Conservation (phyloP, 2,329 filamentous ascomycete genomes). For the Aureobasidium sp. region DNA sequence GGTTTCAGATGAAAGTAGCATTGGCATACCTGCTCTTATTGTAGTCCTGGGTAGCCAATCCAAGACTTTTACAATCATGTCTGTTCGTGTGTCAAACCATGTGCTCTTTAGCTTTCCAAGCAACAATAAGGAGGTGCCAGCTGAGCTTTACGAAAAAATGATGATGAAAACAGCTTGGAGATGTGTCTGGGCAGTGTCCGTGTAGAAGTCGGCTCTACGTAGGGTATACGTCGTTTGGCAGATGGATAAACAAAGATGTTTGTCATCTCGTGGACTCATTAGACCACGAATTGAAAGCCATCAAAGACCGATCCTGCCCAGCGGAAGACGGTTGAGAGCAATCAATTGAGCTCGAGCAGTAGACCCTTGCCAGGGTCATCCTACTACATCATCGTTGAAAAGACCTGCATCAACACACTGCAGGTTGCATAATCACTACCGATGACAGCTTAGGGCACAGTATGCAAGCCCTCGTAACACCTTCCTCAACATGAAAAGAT, state of each 20-base stretch:
- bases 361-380: background rate
- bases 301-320: background rate
- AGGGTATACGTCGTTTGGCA: background rate
- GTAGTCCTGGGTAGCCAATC: background rate
- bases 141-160: too few relatives aligned
- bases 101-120: background rate
- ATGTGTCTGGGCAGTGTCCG: background rate
- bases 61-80: background rate
- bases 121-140: too few relatives aligned
- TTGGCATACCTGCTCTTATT: background rate
- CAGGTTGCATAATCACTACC: background rate
- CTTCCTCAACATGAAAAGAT: background rate
- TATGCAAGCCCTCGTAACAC: background rate
- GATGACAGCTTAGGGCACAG: background rate
- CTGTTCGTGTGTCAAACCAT: background rate
- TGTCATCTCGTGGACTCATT: background rate
- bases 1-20: background rate
- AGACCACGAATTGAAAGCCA: background rate
- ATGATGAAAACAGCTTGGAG: background rate
- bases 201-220: background rate
- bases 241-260: background rate
- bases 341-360: background rate
- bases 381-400: background rate
- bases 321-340: background rate
- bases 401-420: background rate